phyloP scores from a whole-genome alignment of 306 rosid species.

The Begonia fuchsioides region DNA sequence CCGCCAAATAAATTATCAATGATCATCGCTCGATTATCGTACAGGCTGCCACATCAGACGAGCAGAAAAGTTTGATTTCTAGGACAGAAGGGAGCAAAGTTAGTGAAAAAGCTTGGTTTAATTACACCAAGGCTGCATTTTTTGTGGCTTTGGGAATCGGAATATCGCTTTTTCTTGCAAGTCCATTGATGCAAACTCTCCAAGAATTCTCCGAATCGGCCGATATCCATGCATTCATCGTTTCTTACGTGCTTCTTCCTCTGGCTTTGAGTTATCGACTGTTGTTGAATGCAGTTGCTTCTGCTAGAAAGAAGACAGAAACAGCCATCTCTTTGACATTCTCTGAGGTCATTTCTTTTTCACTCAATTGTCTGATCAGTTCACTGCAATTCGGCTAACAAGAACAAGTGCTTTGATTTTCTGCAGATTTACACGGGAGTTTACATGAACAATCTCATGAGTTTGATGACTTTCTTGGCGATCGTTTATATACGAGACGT shows the following conservation, averaged over 20 bases:
- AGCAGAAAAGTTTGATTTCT: background rate
- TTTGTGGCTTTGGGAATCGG: conserved; percentile 17
- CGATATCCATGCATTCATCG: conserved; percentile 16
- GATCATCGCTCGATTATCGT: too few relatives aligned
- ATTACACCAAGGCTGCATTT: conserved; percentile 15
- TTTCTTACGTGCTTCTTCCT: conserved; percentile 22
- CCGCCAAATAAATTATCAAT: too few relatives aligned
- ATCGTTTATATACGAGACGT: conserved; percentile 21
- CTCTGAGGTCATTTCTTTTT: conserved; percentile 18
- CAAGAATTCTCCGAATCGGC: conserved; percentile 13
- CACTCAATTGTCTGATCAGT: too few relatives aligned
- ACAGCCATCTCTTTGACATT: conserved; percentile 21
- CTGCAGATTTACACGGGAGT: conserved; percentile 26
- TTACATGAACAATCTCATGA: conserved; percentile 24
- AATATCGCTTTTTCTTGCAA: conserved; percentile 11
- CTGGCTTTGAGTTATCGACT: conserved; percentile 16
- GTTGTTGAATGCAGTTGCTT: conserved; percentile 8
- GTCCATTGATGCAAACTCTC: conserved; percentile 16
- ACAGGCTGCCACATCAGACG: conserved; percentile 4
- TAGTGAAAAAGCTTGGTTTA: conserved; percentile 11
- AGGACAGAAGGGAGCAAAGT: conserved; percentile 1
- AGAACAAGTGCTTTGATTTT: background rate
- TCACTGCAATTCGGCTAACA: background rate
- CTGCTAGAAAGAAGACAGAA: conserved; percentile 19
- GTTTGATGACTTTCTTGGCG: conserved; percentile 17